Base-by-base conservation (phyloP, 371 early-diverging fungal genomes). In the Paraphysoderma sedebokerense region DNA sequence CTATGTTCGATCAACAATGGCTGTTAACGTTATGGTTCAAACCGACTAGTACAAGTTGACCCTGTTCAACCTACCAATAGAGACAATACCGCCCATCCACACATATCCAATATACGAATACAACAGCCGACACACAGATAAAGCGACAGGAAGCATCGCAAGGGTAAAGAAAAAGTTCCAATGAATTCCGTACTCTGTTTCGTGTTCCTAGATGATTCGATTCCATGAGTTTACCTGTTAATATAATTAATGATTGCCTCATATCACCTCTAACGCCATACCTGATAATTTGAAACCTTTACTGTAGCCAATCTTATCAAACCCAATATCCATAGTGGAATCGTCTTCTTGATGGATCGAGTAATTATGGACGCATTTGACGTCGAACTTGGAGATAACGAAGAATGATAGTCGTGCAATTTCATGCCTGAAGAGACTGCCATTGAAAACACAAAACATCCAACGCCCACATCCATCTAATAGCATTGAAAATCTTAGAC, bases 161-260 rank as follows among this genome's bases (percentile, higher is more conserved):
- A 97, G 71, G 0, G 97, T 95, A 48, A 90, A 72, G 58, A 95
- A 97, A 58, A 97, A 97, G 67, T 97, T 97, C 97, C 97, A 97
- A 54, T 97, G 97, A 38, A 88, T 72, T 20, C 97, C 97, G 57
- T 97, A 97, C 61, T 97, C 97, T 2, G 85, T 74, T 9, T 81
- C 84, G 56, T 92, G 91, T 45, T 88, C 87, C 74, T 89, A 45
- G 20, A 38, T 31, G 40, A 61, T 48, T 50, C n/a, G n/a, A n/a
- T n/a, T n/a, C n/a, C n/a, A n/a, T n/a, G n/a, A n/a, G n/a, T n/a
- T n/a, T n/a, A n/a, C n/a, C n/a, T n/a, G n/a, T n/a, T n/a, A n/a
- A n/a, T n/a, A n/a, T n/a, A n/a, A n/a, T n/a, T n/a, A n/a, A n/a
- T n/a, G n/a, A n/a, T n/a, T n/a, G n/a, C n/a, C n/a, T n/a, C n/a